Base-by-base conservation (phyloP, 116 monocot species). In the Zostera marina region DNA sequence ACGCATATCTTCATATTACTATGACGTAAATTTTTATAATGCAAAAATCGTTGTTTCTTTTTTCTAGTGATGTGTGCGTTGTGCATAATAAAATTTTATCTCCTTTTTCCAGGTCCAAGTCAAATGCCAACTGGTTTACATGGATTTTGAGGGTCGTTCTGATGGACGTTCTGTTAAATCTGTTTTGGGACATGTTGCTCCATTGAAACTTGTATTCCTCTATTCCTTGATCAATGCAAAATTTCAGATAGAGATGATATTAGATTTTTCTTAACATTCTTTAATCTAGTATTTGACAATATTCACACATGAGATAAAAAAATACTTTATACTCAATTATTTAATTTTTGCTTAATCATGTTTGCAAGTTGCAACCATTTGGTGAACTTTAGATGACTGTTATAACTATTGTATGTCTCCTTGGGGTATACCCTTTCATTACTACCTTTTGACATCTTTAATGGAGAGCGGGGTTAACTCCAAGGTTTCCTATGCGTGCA, bases 101-200 rank as follows among this genome's bases (percentile, higher is more conserved):
- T 41, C 47, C 17, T 17, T 53, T 40, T 65, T 54, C 21, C 70
- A 94, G 94, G 85, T 94, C 16, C 94, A 84, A 69, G 94, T 94
- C 26, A 94, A 88, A 71, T 94, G 94, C 59, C 67, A 72, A 54
- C 69, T 94, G 43, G 14, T 71, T 46, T 88, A 82, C 65, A 84
- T 94, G 94, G 94, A 88, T 65, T 94, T 94, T 80, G 94, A 94
- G 75, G 94, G 94, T 26, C 88, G 94, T 22, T 94, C 94, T 70
- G 94, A 94, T 74, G 94, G 94, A 19, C 94, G 94, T 58, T 94
- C 94, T 8, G 54, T 94, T 26, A 94, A 94, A 74, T 88, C 94
- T 55, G 85, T 94, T 65, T 22, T 94, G 41, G 66, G 79, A 15
- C 88, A 94, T 65, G 94, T 94, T 45, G 77, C 94, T 68, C 94